These are phyloP conservation scores for Strobilomyces echinocephalus DNA, from an alignment of 768 basidiomycete species.

Conservation along the genomic window DNA sequence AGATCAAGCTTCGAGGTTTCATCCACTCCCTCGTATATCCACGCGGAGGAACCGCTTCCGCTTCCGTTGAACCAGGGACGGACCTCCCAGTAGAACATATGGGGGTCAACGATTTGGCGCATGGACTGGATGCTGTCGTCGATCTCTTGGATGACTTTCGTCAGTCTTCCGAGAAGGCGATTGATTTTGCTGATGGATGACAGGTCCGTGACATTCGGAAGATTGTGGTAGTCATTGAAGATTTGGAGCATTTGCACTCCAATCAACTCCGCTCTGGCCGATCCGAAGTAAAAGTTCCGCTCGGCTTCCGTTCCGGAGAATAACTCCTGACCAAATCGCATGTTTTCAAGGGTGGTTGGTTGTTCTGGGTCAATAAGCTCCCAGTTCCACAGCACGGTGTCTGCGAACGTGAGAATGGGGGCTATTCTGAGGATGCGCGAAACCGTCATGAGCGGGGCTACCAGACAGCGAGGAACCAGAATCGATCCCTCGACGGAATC, in stretches of 20 bases:
- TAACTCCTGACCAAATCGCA: constrained; percentile 55
- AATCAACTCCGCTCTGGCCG: constrained; percentile 78
- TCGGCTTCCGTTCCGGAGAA: constrained; percentile 90
- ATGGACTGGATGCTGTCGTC: constrained; percentile 64
- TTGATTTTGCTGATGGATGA: constrained; percentile 64
- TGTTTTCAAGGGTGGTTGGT: constrained; percentile 67
- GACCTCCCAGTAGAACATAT: constrained; percentile 82
- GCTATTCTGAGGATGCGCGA: constrained; percentile 80
- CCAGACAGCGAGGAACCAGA: constrained; percentile 69
- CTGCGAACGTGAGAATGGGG: constrained; percentile 92
- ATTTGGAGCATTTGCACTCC: constrained; percentile 84
- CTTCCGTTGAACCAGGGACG: constrained; percentile 94
- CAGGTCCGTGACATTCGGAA: constrained; percentile 64
- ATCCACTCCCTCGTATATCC: constrained; percentile 78
- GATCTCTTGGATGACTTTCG: constrained; percentile 68
- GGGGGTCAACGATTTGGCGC: constrained; percentile 71
- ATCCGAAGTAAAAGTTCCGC: constrained; percentile 78
- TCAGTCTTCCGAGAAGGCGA: constrained; percentile 64
- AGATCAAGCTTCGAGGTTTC: constrained; percentile 55
- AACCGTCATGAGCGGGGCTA: constrained; percentile 72
- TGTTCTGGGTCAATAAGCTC: constrained; percentile 51
- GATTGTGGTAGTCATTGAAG: constrained; percentile 79
- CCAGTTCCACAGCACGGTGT: constrained; percentile 95
- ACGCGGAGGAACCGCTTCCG: constrained; percentile 49
- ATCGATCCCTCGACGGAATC: constrained; percentile 36